Percentiles rank a stretch among this genome's conserved stretches.
These are phyloP conservation scores for Ogataea trehalophila DNA, from an alignment of 805 yeast genomes.

Conservation along the genomic window DNA sequence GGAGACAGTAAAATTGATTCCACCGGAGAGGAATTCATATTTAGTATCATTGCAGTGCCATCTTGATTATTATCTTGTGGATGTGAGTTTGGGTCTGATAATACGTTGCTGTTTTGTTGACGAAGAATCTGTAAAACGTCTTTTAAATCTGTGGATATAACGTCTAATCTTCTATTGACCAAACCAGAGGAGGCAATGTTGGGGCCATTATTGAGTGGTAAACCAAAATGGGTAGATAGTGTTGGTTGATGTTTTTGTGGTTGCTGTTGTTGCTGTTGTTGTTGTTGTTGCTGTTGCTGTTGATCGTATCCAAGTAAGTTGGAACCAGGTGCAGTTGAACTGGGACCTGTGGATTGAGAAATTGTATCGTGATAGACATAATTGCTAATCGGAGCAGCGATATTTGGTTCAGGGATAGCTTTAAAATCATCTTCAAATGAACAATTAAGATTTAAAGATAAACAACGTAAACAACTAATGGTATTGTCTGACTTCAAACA, in stretches of 20 bases:
- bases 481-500: conserved; percentile 52
- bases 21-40: conserved; percentile 10
- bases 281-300: not conserved
- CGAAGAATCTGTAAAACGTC: conserved; percentile 8
- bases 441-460: conserved; percentile 47
- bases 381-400: not conserved
- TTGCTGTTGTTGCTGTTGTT: not conserved
- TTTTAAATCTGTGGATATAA: conserved; percentile 10
- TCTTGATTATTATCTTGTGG: not conserved
- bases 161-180: conserved; percentile 2
- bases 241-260: too few species aligned
- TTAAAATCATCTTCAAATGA: conserved; percentile 38
- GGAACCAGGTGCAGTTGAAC: too few species aligned
- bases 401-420: not conserved
- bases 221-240: not conserved
- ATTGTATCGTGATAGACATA: not conserved
- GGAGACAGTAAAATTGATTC: conserved; percentile 40
- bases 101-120: conserved; percentile 1
- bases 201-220: not conserved
- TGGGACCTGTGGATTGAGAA: not conserved
- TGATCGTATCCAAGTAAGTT: too few species aligned
- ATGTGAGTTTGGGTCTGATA: conserved; percentile 6
- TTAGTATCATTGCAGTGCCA: conserved; percentile 3
- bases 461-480: conserved; percentile 54
- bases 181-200: too few species aligned